These are phyloP conservation scores for Cyclotella sp. DNA, from an alignment of 108 stramenopile genomes.

Conservation along the genomic window DNA sequence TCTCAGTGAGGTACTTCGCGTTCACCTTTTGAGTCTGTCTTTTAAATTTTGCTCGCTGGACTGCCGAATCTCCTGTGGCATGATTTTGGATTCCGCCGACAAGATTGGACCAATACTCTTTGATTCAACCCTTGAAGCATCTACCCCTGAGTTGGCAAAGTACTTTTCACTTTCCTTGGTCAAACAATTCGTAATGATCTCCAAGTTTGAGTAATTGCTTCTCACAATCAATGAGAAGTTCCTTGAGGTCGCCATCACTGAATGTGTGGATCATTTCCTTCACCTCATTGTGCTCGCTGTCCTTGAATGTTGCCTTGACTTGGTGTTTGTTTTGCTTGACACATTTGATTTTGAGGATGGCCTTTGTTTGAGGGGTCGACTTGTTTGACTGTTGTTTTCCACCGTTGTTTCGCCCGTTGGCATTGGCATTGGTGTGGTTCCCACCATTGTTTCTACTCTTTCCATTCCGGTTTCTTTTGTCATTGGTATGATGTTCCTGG, in stretches of 20 bases:
- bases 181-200: neutral
- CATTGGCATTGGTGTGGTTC: no score
- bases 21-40: no score
- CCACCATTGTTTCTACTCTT: no score
- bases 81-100: neutral
- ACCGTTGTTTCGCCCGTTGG: neutral
- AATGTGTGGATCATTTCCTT: neutral
- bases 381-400: neutral
- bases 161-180: neutral
- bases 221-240: neutral
- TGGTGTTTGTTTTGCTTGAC: neutral
- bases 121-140: neutral
- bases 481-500: no score
- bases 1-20: no score
- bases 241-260: neutral
- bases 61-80: neutral
- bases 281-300: neutral
- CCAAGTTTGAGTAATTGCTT: neutral
- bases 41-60: neutral
- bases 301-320: constrained; percentile 5
- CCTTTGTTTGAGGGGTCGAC: neutral
- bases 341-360: constrained; percentile 1
- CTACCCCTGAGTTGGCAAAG: neutral
- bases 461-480: no score
- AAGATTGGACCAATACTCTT: neutral